These are phyloP conservation scores for Naegleria lovaniensis DNA, from an alignment of 208 protist species.

Conservation along the genomic window DNA sequence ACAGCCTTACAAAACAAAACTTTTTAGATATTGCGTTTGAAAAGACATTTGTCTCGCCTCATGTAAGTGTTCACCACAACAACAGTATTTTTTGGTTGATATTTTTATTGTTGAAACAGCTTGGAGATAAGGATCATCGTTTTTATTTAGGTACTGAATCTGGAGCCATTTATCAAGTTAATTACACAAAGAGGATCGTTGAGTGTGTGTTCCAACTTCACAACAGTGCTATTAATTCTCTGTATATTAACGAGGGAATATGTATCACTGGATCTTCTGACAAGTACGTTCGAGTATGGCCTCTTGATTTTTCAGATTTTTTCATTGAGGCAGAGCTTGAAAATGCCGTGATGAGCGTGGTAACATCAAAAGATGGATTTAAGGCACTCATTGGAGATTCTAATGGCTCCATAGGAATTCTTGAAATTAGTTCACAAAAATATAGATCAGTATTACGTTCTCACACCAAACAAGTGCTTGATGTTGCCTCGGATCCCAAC, in stretches of 20 bases:
- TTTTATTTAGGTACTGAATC: slow-evolving; percentile 2
- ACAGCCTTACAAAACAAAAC: background rate
- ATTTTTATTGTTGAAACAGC: background rate
- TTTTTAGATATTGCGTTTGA: slow-evolving; percentile 11
- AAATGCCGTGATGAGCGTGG: background rate
- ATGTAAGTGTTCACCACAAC: background rate
- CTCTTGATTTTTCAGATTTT: slow-evolving; percentile 37
- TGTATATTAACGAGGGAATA: slow-evolving; percentile 23
- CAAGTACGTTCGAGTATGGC: slow-evolving; percentile 34
- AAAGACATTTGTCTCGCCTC: background rate
- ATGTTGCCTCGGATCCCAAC: background rate
- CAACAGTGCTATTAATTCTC: slow-evolving; percentile 24
- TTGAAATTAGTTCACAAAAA: slow-evolving; percentile 28
- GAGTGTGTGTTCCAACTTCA: slow-evolving; percentile 34
- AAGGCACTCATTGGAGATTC: background rate
- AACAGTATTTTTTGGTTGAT: too few relatives aligned
- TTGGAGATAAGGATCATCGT: background rate
- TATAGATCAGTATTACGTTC: slow-evolving; percentile 16
- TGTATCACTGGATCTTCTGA: slow-evolving; percentile 31
- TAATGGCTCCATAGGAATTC: slow-evolving; percentile 2
- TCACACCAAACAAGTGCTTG: slow-evolving; percentile 27
- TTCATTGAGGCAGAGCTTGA: slow-evolving; percentile 37
- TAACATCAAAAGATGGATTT: slow-evolving; percentile 15
- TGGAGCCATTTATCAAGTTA: slow-evolving; percentile 24
- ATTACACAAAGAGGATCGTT: background rate